Conservation (phyloP, 192 early-diverging fungal genomes). For the Linnemannia schmuckeri region DNA sequence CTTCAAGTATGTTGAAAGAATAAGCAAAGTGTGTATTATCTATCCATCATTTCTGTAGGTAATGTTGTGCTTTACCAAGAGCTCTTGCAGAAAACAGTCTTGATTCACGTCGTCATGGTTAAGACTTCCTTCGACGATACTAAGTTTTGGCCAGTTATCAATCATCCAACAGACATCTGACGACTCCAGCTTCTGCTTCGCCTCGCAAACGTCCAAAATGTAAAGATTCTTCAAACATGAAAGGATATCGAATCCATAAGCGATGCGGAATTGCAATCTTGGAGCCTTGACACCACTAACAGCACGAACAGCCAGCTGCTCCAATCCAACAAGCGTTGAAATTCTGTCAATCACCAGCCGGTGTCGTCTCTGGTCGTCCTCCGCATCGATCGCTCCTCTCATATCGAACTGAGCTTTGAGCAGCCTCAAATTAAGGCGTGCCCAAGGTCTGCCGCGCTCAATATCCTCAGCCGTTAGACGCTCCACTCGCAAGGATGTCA, state of each 20-base stretch:
- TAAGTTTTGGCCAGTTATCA: not conserved
- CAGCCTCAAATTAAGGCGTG: not conserved
- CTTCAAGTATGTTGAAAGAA: too few species aligned
- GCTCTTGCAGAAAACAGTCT: not conserved
- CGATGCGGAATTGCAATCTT: not conserved
- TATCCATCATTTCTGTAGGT: not conserved
- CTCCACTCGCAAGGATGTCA: not conserved
- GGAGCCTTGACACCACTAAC: not conserved
- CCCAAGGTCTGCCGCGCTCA: not conserved
- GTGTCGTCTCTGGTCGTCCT: not conserved
- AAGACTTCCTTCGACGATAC: not conserved
- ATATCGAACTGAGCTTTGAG: not conserved
- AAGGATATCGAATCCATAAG: not conserved
- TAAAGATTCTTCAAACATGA: not conserved
- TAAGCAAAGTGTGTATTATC: too few species aligned
- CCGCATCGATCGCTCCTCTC: not conserved
- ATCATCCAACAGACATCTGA: not conserved
- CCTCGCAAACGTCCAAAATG: not conserved
- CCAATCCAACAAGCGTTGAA: not conserved
- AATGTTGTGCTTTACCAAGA: not conserved
- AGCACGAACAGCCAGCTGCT: not conserved
- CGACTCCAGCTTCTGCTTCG: not conserved
- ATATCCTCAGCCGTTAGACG: not conserved
- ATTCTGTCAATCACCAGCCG: not conserved
- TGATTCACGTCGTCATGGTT: not conserved